Conservation (phyloP, 495 filamentous ascomycete species). For the Alectoria sarmentosa region DNA sequence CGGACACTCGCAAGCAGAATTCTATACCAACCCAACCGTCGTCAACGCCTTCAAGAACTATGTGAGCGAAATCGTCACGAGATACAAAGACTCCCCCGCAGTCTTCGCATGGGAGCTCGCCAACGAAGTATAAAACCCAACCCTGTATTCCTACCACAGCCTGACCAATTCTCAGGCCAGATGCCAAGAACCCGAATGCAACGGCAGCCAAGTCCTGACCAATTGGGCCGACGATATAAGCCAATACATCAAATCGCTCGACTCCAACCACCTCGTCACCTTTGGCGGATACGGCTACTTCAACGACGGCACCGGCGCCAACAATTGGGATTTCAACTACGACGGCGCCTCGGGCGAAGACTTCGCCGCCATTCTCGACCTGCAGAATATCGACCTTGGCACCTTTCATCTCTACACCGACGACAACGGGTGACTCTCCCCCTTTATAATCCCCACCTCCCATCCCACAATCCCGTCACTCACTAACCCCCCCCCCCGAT, state of each 20-base stretch:
- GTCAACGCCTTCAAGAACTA: slow-evolving; percentile 41
- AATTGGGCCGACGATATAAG: slow-evolving; percentile 42
- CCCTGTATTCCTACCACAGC: background rate
- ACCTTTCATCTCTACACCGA: slow-evolving; percentile 59
- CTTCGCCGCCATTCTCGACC: slow-evolving; percentile 20
- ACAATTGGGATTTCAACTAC: slow-evolving; percentile 16
- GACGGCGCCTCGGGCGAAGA: slow-evolving; percentile 18
- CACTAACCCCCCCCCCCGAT: background rate
- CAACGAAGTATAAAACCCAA: slow-evolving; percentile 34
- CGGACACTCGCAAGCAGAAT: slow-evolving; percentile 25
- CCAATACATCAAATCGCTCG: slow-evolving; percentile 44
- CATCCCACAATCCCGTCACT: background rate
- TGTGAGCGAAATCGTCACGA: slow-evolving; percentile 40
- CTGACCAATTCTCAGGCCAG: slow-evolving; percentile 26
- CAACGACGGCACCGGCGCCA: slow-evolving; percentile 3
- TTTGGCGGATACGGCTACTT: slow-evolving; percentile 44
- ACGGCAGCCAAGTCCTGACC: slow-evolving; percentile 30
- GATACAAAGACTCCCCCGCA: slow-evolving; percentile 43
- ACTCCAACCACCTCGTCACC: slow-evolving; percentile 45
- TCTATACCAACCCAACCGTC: slow-evolving; percentile 39
- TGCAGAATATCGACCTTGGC: slow-evolving; percentile 55
- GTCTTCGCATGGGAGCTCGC: slow-evolving; percentile 51
- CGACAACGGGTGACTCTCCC: background rate
- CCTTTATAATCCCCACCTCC: background rate
- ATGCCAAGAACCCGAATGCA: slow-evolving; percentile 32